phyloP scores from a whole-genome alignment of 257 asterid genomes.

The Capsicum baccatum region DNA sequence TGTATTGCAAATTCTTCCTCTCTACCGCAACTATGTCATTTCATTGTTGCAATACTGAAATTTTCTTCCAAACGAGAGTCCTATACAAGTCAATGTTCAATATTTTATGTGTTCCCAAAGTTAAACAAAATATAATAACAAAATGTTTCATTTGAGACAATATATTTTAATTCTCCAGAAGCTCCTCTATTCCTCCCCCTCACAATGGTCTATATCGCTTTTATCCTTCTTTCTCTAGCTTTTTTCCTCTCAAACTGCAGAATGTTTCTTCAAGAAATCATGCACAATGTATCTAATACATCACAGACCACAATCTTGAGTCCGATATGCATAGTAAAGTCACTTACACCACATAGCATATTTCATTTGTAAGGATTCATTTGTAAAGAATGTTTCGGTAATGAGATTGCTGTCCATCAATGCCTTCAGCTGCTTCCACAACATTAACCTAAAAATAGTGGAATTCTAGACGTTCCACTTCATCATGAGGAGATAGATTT shows the following conservation, averaged over 20 bases:
- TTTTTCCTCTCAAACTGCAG: constrained; percentile 12
- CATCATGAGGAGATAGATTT: background rate
- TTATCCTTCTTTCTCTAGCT: constrained; percentile 8
- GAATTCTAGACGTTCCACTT: constrained; percentile 12
- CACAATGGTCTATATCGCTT: background rate
- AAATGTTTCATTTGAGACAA: background rate
- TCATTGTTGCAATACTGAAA: constrained; percentile 1
- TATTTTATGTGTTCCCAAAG: constrained; percentile 3
- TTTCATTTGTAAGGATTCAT: background rate
- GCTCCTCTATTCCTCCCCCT: background rate
- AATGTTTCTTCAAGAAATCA: constrained; percentile 6
- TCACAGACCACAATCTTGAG: constrained; percentile 19
- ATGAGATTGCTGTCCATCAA: background rate
- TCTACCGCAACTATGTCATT: constrained; percentile 16
- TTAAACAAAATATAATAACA: background rate
- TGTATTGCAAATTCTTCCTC: constrained; percentile 2
- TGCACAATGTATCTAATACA: background rate
- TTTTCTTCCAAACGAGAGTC: background rate
- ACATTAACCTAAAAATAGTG: constrained; percentile 9
- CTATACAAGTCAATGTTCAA: background rate
- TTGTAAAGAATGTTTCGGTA: background rate
- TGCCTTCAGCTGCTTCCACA: background rate
- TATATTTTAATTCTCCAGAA: constrained; percentile 24
- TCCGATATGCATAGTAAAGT: background rate
- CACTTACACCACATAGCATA: background rate